Base-by-base conservation (phyloP, 345 rosid genomes). In the Jatropha curcas region DNA sequence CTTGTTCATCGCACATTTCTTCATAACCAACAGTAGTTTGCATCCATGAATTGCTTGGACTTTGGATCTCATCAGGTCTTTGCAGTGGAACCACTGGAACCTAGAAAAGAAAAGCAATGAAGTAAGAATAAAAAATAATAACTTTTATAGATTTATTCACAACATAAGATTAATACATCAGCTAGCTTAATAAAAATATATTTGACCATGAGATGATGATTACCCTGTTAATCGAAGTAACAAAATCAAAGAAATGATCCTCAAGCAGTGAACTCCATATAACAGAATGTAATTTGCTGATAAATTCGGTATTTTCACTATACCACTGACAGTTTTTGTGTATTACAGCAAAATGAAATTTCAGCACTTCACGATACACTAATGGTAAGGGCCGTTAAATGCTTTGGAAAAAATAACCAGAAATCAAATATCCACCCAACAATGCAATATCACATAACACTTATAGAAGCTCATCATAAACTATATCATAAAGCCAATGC, bases 31-130 rank as follows among this genome's bases (percentile, higher is more conserved):
- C 74, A 43, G 80, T 51, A 28, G 77, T 82, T 71, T 85, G 92
- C 86, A 84, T 76, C 92, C 93, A 87, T 6, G 88, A 83, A 12
- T 68, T 84, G 55, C 78, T 90, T 0, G 94, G 93, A 67, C 84
- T 84, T 30, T 86, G 93, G 72, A 93, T 87, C 78, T 96, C 98
- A 79, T 86, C 97, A 5, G 93, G 96, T 77, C 97, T 93, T 71
- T 86, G 97, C 25, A 96, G 79, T 1, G 99, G 99, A 85, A 87
- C 82, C 72, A 86, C 89, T 0, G 99, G 98, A 50, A 91, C 89
- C 99, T 96, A 80, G 28, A 65, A 62, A 60, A 46, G 35, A 35
- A 55, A 68, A 39, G 33, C 5, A 43, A 4, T 37, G 7, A 50
- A 48, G 31, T n/a, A 3, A 37, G 28, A 46, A 7, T 45, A 27